Conservation (phyloP, 2,329 filamentous ascomycete genomes). For the Claviceps quebecensis region DNA sequence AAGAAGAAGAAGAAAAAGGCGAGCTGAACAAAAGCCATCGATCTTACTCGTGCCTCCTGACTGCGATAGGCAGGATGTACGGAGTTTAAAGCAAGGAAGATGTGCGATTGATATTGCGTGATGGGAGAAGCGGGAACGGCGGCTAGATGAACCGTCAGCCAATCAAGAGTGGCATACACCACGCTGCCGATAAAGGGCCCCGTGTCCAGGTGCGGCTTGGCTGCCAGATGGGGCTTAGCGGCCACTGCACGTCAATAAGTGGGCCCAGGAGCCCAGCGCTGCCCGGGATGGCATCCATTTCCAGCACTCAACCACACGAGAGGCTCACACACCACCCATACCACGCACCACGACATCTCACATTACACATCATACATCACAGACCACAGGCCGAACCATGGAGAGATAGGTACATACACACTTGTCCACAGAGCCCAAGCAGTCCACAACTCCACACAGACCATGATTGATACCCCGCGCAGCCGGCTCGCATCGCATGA, state of each 20-base stretch:
- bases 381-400: no score
- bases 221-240: conserved; percentile 18
- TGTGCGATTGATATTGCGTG: not conserved
- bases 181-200: not conserved
- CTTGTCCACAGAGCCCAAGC: no score
- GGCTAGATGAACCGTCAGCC: not conserved
- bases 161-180: not conserved
- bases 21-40: not conserved
- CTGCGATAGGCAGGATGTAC: not conserved
- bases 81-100: not conserved
- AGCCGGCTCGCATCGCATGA: not conserved
- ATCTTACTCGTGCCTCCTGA: not conserved
- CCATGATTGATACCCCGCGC: not conserved
- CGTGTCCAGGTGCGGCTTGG: conserved; percentile 13
- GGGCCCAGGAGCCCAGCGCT: not conserved
- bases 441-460: not conserved
- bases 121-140: not conserved
- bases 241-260: not conserved
- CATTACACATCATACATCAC: not conserved
- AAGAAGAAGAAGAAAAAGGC: not conserved
- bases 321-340: not conserved
- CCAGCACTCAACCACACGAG: not conserved
- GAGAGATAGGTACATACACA: no score
- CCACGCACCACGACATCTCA: not conserved
- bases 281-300: not conserved